Conservation (phyloP, 129 eudicot genomes). For the Helichrysum umbraculigerum region DNA sequence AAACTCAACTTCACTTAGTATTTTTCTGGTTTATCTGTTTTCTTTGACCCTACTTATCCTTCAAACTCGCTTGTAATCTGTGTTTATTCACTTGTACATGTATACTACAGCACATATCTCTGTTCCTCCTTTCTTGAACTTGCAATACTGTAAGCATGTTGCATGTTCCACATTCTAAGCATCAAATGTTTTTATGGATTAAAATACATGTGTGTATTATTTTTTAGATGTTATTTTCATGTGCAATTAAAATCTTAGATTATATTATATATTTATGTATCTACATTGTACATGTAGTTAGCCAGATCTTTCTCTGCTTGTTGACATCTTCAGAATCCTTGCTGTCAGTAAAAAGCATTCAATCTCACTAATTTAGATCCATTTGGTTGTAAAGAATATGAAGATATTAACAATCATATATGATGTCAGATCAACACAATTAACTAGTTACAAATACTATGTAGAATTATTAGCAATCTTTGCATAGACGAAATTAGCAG, state of each 20-base stretch:
- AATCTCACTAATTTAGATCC: constrained; percentile 36
- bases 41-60: constrained; percentile 6
- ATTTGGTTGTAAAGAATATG: constrained; percentile 6
- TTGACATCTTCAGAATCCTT: constrained; percentile 38
- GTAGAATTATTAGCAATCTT: too few species aligned
- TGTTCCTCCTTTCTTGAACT: constrained; percentile 26
- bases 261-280: not conserved
- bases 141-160: constrained; percentile 23
- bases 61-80: constrained; percentile 17
- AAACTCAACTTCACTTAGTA: constrained; percentile 4
- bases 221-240: constrained; percentile 3
- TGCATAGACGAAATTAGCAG: too few species aligned
- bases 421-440: not conserved
- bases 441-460: not conserved
- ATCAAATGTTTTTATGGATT: constrained; percentile 15
- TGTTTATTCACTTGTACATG: constrained; percentile 13
- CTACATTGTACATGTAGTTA: not conserved
- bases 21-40: constrained; percentile 2
- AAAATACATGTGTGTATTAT: constrained; percentile 2
- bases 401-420: constrained; percentile 13
- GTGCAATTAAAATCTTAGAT: constrained; percentile 19
- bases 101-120: not conserved
- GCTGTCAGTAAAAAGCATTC: constrained; percentile 39
- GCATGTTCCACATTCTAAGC: constrained; percentile 34
- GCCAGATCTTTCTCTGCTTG: constrained; percentile 25